Conservation (phyloP, 441 rosid genomes). For the Theobroma grandiflorum region DNA sequence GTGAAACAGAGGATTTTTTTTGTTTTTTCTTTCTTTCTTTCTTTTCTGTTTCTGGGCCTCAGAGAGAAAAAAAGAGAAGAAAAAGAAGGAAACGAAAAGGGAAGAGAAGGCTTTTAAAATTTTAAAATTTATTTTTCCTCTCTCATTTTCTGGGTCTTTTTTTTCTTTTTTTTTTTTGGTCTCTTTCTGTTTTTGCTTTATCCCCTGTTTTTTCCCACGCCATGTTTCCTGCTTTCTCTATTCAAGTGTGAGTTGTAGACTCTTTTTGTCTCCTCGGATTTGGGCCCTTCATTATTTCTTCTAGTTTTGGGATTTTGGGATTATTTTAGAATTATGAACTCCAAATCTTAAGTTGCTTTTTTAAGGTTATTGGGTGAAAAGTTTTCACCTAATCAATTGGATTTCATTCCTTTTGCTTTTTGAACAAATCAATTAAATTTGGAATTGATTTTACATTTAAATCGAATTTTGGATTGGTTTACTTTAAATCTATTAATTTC, state of each 20-base stretch:
- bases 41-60: neutral
- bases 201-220: slow-evolving; percentile 1
- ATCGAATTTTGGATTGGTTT: neutral
- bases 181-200: neutral
- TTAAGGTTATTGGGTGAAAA: neutral
- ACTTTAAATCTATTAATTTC: neutral
- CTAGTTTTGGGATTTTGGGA: neutral
- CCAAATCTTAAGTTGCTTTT: neutral
- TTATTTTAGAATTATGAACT: neutral
- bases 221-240: neutral
- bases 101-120: neutral
- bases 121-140: neutral
- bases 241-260: neutral
- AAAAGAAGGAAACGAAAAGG: too few species aligned
- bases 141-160: slow-evolving; percentile 21
- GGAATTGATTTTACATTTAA: neutral
- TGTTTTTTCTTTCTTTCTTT: neutral
- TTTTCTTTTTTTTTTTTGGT: neutral
- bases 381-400: neutral
- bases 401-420: neutral
- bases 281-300: neutral
- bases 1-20: slow-evolving; percentile 21
- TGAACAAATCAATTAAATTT: neutral
- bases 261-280: neutral
- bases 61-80: neutral